Conservation (phyloP, 106 monocot species). For the Triglochin maritima region DNA sequence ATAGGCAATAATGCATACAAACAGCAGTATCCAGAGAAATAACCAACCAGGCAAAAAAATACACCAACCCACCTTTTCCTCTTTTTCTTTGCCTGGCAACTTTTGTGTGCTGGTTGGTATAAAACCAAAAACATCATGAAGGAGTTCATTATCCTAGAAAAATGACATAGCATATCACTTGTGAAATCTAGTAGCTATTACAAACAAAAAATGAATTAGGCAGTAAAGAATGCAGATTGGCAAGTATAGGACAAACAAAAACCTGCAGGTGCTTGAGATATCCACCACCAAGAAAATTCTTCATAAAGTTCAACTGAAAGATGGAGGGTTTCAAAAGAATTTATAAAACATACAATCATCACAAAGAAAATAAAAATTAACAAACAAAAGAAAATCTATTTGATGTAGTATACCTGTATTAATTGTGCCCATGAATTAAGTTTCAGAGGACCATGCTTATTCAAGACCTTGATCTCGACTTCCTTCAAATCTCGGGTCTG, state of each 20-base stretch:
- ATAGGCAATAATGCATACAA: background rate
- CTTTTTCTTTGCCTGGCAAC: constrained; percentile 54
- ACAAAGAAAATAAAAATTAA: background rate
- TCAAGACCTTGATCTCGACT: constrained; percentile 43
- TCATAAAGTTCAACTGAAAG: constrained; percentile 75
- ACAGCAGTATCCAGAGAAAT: background rate
- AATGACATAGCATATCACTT: background rate
- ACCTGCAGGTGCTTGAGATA: constrained; percentile 91
- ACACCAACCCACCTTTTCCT: background rate
- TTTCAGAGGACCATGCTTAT: constrained; percentile 33
- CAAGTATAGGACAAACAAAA: background rate
- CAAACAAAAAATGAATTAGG: no score
- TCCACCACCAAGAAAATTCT: constrained; percentile 65
- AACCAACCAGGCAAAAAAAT: background rate
- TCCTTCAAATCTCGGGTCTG: constrained; percentile 53
- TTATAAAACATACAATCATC: background rate
- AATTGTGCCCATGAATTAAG: constrained; percentile 56
- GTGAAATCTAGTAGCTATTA: background rate
- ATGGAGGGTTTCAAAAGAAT: background rate
- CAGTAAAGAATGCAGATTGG: no score
- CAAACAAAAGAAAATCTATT: background rate
- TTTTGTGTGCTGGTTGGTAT: constrained; percentile 31
- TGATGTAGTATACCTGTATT: constrained; percentile 33
- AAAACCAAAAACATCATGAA: constrained; percentile 72
- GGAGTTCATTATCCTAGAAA: constrained; percentile 61